A percentile compares a stretch with the other conserved stretches of the same genome.
Evolutionary conservation across 768 basidiomycete genomes (phyloP).

Genomic region (Exidia glandulosa): DNA sequence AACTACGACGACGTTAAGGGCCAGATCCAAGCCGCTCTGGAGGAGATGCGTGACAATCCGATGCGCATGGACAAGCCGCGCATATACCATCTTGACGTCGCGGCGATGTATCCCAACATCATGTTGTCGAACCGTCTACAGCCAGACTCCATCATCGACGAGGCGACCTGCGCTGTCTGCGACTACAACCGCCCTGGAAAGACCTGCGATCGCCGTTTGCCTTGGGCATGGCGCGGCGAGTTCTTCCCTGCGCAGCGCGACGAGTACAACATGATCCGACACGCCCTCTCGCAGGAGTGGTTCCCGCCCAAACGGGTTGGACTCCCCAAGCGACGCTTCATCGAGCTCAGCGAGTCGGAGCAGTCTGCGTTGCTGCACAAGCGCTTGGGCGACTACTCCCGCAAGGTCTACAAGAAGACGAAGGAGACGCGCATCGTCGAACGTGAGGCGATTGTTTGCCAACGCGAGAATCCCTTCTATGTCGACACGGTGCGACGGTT

Average conservation of each 20-base stretch:
- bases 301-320: constrained; percentile 77
- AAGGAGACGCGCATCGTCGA: constrained; percentile 95
- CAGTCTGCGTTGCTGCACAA: constrained; percentile 91
- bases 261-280: constrained; percentile 98
- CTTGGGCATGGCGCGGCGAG: constrained; percentile 99
- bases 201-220: constrained; percentile 81
- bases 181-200: constrained; percentile 97
- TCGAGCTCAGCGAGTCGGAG: constrained; percentile 72
- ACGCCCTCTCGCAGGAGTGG: constrained; percentile 87
- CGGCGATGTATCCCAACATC: constrained; percentile 99
- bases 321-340: constrained; percentile 66
- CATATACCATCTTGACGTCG: constrained; percentile 97
- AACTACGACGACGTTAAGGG: constrained; percentile 91
- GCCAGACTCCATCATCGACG: constrained; percentile 95
- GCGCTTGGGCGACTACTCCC: constrained; percentile 94
- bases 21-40: constrained; percentile 66
- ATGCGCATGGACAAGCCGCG: constrained; percentile 82
- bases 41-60: constrained; percentile 85
- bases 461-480: constrained; percentile 97
- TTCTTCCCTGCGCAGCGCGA: constrained; percentile 96
- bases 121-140: constrained; percentile 99
- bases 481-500: constrained; percentile 96
- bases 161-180: constrained; percentile 93
- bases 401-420: constrained; percentile 96
- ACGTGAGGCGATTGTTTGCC: constrained; percentile 91